Evolutionary conservation across 306 rosid species (phyloP).

Genomic region (Casuarina cunninghamiana): DNA sequence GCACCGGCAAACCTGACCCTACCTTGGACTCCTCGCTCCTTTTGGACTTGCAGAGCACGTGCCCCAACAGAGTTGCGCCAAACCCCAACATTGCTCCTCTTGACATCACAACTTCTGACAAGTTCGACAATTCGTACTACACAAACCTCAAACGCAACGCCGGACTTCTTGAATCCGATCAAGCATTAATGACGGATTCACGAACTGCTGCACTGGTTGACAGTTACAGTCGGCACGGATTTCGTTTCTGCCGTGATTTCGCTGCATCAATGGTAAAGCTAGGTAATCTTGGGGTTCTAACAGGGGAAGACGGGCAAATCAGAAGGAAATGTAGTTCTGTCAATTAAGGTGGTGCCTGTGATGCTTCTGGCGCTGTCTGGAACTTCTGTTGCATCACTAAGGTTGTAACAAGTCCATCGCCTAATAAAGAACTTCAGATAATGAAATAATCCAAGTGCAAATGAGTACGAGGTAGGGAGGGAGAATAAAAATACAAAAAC

Average conservation of each 20-base stretch:
- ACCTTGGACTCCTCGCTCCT: slow-evolving; percentile 39
- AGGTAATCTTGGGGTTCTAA: slow-evolving; percentile 50
- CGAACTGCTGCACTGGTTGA: slow-evolving; percentile 38
- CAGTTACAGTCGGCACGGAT: slow-evolving; percentile 37
- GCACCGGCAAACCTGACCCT: slow-evolving; percentile 69
- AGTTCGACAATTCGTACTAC: slow-evolving; percentile 59
- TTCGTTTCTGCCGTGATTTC: slow-evolving; percentile 51
- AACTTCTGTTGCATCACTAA: background rate
- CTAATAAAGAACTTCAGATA: background rate
- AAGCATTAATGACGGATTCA: slow-evolving; percentile 44
- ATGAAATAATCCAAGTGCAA: too few relatives aligned
- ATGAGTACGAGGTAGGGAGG: background rate
- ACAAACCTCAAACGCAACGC: slow-evolving; percentile 32
- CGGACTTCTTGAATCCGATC: slow-evolving; percentile 67
- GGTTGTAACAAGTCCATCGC: background rate
- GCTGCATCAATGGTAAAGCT: slow-evolving; percentile 63
- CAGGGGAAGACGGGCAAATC: slow-evolving; percentile 55
- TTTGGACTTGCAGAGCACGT: slow-evolving; percentile 34
- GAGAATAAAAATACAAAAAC: too few relatives aligned
- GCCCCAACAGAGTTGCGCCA: slow-evolving; percentile 47
- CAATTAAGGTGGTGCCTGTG: slow-evolving; percentile 29
- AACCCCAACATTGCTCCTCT: slow-evolving; percentile 60
- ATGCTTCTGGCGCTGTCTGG: background rate
- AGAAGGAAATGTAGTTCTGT: slow-evolving; percentile 56
- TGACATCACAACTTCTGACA: slow-evolving; percentile 31